These are phyloP conservation scores for Tolypocladium guangdongense DNA, from an alignment of 2,329 filamentous ascomycete species.

Conservation along the genomic window DNA sequence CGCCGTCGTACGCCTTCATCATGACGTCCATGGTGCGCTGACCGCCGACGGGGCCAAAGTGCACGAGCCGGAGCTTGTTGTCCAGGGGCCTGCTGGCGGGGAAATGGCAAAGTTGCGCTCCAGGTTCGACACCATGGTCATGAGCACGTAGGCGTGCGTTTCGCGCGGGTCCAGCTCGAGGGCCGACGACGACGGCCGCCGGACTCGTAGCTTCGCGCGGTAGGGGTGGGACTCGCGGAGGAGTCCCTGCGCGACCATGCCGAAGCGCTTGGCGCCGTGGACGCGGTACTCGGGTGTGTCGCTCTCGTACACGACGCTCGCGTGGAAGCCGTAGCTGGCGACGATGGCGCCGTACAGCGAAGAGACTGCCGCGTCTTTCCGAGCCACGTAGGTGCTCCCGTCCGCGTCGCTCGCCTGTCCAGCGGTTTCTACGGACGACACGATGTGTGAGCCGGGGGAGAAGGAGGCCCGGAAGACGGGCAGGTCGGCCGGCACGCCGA, in stretches of 20 bases:
- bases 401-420: not conserved
- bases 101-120: slow-evolving; percentile 77
- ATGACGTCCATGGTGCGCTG: slow-evolving; percentile 68
- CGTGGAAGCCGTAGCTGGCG: slow-evolving; percentile 82
- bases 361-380: slow-evolving; percentile 21
- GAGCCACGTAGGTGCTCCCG: slow-evolving; percentile 9
- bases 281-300: slow-evolving; percentile 74
- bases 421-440: slow-evolving; percentile 22
- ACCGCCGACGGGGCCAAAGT: slow-evolving; percentile 58
- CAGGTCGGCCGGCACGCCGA: slow-evolving; percentile 41
- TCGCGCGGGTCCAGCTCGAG: slow-evolving; percentile 21
- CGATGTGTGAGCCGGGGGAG: slow-evolving; percentile 42
- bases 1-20: slow-evolving; percentile 48
- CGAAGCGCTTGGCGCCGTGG: slow-evolving; percentile 68
- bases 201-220: slow-evolving; percentile 28
- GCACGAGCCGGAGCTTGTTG: slow-evolving; percentile 58
- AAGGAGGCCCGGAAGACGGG: slow-evolving; percentile 55
- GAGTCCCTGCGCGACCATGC: slow-evolving; percentile 71
- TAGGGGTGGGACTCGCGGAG: slow-evolving; percentile 46
- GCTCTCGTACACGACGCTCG: slow-evolving; percentile 79
- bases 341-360: slow-evolving; percentile 68
- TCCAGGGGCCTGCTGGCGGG: slow-evolving; percentile 57
- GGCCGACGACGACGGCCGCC: slow-evolving; percentile 3
- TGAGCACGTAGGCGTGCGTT: slow-evolving; percentile 66
- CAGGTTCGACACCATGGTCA: slow-evolving; percentile 67